Percentiles rank a stretch among this genome's conserved stretches.
These are phyloP conservation scores for Orobanche coerulescens DNA, from an alignment of 257 asterid genomes.

Conservation along the genomic window DNA sequence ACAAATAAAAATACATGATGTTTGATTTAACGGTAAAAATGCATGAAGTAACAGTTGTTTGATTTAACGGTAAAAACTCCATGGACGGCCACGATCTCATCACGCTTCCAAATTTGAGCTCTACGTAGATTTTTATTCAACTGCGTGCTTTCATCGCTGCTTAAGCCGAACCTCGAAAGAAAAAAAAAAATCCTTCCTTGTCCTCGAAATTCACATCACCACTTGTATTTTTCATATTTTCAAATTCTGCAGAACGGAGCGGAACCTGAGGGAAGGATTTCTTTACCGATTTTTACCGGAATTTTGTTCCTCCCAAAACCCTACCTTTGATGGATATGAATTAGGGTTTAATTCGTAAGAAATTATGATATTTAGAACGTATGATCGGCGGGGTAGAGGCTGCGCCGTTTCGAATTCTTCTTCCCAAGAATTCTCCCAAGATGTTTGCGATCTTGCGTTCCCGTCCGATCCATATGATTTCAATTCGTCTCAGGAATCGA, in stretches of 20 bases:
- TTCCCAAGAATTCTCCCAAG: constrained; percentile 54
- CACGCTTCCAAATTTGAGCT: not conserved
- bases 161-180: not conserved
- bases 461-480: constrained; percentile 35
- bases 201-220: not conserved
- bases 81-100: constrained; percentile 18
- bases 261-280: constrained; percentile 12
- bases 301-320: constrained; percentile 1
- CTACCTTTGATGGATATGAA: not conserved
- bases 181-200: not conserved
- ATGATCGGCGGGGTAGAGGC: constrained; percentile 46
- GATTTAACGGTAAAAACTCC: not conserved
- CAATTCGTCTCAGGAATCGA: constrained; percentile 25
- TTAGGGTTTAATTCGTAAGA: constrained; percentile 13
- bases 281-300: not conserved
- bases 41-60: not conserved
- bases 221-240: constrained; percentile 15
- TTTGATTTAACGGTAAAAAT: not conserved
- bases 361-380: constrained; percentile 42
- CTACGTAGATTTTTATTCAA: constrained; percentile 16
- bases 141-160: constrained; percentile 7
- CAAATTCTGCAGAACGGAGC: not conserved
- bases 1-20: not conserved
- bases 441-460: constrained; percentile 46
- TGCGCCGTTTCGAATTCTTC: constrained; percentile 32